Base-by-base conservation (phyloP, 345 rosid genomes). In the Citrus trifoliata region DNA sequence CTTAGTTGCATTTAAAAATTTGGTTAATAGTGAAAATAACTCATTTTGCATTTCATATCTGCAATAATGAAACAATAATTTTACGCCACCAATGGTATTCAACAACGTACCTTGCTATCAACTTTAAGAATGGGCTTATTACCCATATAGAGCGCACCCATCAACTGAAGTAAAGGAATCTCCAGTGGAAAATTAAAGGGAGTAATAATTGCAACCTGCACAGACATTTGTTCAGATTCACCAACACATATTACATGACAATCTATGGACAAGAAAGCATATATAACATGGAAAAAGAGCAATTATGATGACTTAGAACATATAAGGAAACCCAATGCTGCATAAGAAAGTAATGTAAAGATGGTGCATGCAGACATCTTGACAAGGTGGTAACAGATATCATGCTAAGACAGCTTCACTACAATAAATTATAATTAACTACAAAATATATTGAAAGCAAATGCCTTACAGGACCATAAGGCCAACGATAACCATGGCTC, bases 91-190 rank as follows among this genome's bases (percentile, higher is more conserved):
- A 40, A 75, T 61, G 22, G 42, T 27, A 42, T 21, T 64, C 28
- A 69, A 63, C 70, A 55, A 59, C 71, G 65, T 79, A 94, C 99
- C 99, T 96, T 94, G 90, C 97, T 90, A 82, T 96, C 99, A 70
- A 94, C 99, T 85, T 96, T 96, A 62, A 94, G 91, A 80, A 93
- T 72, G 37, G 98, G 97, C 81, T 96, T 96, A 91, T 96, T 96
- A 78, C 99, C 99, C 99, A 96, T 95, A 75, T 92, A 96, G 66
- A 96, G 84, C 46, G 99, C 97, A 68, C 98, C 99, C 99, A 96
- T 92, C 88, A 96, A 60, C 87, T 96, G 99, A 85, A 96, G 97
- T 55, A 90, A 83, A 0, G 99, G 99, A 86, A 96, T 96, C 93
- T 96, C 99, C 35, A 96, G 86, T 12, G 99, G 98, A 76, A 96